Evolutionary conservation across 495 filamentous ascomycete species (phyloP).

Genomic region (Astrocystis sublimbata): DNA sequence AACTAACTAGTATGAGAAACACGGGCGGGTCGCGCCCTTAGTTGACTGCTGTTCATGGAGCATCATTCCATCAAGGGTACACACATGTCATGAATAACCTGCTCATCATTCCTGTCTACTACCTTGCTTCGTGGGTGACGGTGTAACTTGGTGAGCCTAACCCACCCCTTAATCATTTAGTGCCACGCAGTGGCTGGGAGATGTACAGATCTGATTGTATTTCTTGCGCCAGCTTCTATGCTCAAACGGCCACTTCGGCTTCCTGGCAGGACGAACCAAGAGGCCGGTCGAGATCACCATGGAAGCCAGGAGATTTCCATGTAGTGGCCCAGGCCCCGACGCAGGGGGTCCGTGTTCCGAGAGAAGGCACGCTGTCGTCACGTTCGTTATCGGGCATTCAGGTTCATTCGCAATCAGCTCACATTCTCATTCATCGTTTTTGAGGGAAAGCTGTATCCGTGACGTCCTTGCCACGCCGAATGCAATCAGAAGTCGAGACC

Average conservation of each 20-base stretch:
- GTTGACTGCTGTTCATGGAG: no score
- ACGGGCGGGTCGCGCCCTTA: no score
- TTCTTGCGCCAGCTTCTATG: background rate
- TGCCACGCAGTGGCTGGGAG: no score
- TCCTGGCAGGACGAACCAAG: background rate
- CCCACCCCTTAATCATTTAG: background rate
- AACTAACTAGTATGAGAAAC: no score
- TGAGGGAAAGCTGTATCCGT: constrained; percentile 46
- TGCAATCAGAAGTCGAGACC: constrained; percentile 57
- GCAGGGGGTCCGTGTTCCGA: background rate
- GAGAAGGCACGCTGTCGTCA: constrained; percentile 5
- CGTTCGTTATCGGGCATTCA: constrained; percentile 15
- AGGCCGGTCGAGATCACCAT: background rate
- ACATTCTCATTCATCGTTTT: constrained; percentile 38
- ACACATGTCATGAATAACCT: background rate
- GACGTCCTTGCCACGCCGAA: constrained; percentile 57
- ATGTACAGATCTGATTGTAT: background rate
- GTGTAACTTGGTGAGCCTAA: background rate
- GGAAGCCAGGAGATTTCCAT: background rate
- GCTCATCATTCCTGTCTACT: background rate
- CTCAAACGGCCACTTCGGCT: background rate
- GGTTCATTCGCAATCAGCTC: constrained; percentile 28
- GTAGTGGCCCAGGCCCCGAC: background rate
- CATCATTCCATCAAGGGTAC: no score
- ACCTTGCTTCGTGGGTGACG: background rate